Evolutionary conservation across 805 yeast genomes (phyloP), one percentile per base, ranked within the genome.

Genomic region (Hanseniaspora taiwanica): DNA sequence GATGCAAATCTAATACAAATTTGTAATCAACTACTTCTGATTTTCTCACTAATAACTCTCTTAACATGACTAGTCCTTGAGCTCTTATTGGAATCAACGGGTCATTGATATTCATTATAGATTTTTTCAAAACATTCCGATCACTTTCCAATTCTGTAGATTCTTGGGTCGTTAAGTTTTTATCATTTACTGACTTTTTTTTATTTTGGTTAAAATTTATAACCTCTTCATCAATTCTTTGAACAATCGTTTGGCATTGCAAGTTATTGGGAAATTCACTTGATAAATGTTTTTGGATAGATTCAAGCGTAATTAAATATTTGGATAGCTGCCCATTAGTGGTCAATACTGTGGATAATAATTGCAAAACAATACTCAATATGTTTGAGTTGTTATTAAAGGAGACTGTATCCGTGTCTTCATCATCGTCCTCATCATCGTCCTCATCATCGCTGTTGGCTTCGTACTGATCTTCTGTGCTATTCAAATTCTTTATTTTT

Each of bases 31-130:
- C 54, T 0, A 72, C 74, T 1, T 63, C 54, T n/a, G 82, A 72
- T 27, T 64, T 64, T 23, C 56, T 59, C 33, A 62, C 66, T 5
- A 74, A 65, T 34, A 85, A 62, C 42, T 69, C 66, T 21, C 84
- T 64, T 23, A 89, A 56, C 19, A 77, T 57, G 46, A 71, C 72
- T 7, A 91, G 60, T 0, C 97, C 97, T 56, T 82, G 86, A 0
- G 94, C 97, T 40, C 86, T 66, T 2, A 89, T 72, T 0, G 97
- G 95, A 3, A 82, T 78, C 34, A 81, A 60, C 0, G 87, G 81
- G 57, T 87, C 95, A 42, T 75, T 76, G 34, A 91, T 57, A 44
- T 77, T 73, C 1, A 70, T 63, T 27, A 83, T 60, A 0, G 95
- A 95, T 24, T 72, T 64, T 13, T 71, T 68, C 36, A 81, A 59